Percentiles rank a stretch among this genome's conserved stretches.
phyloP scores from a whole-genome alignment of 441 rosid genomes.

The Erodium chrysanthum region DNA sequence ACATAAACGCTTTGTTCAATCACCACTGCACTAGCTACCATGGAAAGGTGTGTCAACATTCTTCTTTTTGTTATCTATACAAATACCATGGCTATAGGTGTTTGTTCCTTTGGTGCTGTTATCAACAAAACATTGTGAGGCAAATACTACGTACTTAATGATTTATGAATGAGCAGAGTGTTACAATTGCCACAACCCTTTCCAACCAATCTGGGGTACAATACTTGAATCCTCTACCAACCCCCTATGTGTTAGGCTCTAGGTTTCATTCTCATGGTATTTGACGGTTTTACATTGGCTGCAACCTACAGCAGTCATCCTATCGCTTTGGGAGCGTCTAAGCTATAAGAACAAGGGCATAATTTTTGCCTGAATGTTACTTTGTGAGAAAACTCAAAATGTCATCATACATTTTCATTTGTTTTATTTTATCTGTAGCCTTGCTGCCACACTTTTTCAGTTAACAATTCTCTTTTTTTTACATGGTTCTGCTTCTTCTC shows the following conservation, averaged over 20 bases:
- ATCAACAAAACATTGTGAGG: background rate
- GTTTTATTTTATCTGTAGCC: too few relatives aligned
- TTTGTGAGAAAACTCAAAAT: background rate
- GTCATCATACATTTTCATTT: too few relatives aligned
- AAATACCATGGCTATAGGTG: background rate
- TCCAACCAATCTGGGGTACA: background rate
- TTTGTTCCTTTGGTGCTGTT: background rate
- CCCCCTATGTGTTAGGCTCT: too few relatives aligned
- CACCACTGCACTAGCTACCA: conserved; percentile 51
- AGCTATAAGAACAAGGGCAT: background rate
- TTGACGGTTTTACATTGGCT: too few relatives aligned
- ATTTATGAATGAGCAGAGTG: too few relatives aligned
- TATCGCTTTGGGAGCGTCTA: background rate
- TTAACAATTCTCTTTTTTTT: background rate
- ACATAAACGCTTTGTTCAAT: conserved; percentile 66
- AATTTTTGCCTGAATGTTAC: background rate
- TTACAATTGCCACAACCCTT: background rate
- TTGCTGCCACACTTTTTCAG: background rate
- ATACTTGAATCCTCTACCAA: background rate
- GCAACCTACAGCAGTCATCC: too few relatives aligned
- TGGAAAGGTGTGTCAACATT: conserved; percentile 57
- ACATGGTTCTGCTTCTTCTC: background rate
- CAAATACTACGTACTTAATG: background rate
- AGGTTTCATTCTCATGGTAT: too few relatives aligned
- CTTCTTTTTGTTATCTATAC: conserved; percentile 11